These are phyloP conservation scores for Ulota crispa DNA, from an alignment of 225 moss, liverwort and hornwort genomes.

Conservation along the genomic window DNA sequence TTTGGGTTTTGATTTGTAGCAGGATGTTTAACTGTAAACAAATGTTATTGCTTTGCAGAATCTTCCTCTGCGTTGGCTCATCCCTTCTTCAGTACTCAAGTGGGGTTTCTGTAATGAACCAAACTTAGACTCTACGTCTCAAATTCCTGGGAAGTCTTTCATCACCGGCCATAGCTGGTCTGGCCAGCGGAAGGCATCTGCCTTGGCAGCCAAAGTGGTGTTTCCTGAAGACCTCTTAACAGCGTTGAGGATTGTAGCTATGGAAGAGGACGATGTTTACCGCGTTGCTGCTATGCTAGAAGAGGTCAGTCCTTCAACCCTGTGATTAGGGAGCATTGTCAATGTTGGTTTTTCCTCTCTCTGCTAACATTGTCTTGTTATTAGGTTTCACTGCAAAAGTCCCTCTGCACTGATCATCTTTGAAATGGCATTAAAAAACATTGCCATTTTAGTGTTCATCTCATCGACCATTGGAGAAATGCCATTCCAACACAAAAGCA, in stretches of 20 bases:
- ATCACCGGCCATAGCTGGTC: slow-evolving; percentile 53
- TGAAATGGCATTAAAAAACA: not conserved
- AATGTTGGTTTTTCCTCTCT: slow-evolving; percentile 2
- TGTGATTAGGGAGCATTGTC: not conserved
- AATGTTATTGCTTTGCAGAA: slow-evolving; percentile 43
- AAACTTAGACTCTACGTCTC: slow-evolving; percentile 13
- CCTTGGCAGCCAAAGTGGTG: slow-evolving; percentile 46
- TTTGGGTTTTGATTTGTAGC: slow-evolving; percentile 6
- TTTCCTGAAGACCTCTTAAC: slow-evolving; percentile 92
- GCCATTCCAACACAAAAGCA: not conserved
- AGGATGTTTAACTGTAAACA: slow-evolving; percentile 5
- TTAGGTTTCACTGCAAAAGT: not conserved
- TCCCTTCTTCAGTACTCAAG: slow-evolving; percentile 46
- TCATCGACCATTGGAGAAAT: not conserved
- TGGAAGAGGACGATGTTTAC: slow-evolving; percentile 70
- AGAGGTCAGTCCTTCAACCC: slow-evolving; percentile 51
- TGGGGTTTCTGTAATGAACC: slow-evolving; percentile 39
- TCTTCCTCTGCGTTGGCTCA: slow-evolving; percentile 80
- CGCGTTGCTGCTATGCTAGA: slow-evolving; percentile 59
- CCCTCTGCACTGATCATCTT: not conserved
- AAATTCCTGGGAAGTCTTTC: slow-evolving; percentile 18
- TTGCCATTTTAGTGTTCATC: not conserved
- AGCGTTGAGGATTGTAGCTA: slow-evolving; percentile 71
- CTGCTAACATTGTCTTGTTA: slow-evolving; percentile 1
- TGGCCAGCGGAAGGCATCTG: slow-evolving; percentile 52